These are phyloP conservation scores for Fusarium duplospermum DNA, from an alignment of 2,329 filamentous ascomycete species.

Conservation along the genomic window DNA sequence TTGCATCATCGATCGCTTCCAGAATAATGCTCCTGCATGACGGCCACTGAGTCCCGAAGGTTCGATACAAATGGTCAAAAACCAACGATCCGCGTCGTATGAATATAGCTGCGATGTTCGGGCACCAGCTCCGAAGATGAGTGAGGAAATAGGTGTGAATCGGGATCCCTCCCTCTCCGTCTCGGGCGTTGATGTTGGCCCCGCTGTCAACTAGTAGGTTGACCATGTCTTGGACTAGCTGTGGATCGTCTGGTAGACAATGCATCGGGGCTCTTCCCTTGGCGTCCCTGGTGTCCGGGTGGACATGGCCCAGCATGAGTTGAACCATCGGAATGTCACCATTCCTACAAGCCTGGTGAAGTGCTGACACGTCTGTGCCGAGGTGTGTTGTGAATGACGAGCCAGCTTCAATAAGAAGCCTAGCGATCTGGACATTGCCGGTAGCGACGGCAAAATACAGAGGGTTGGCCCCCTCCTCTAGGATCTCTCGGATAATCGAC, in stretches of 20 bases:
- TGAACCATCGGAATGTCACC: not conserved
- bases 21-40: too few species aligned
- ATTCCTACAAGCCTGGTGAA: conserved; percentile 6
- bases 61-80: too few species aligned
- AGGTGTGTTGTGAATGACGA: not conserved
- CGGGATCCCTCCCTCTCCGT: not conserved
- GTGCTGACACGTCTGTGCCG: conserved; percentile 1
- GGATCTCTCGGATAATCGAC: rapidly evolving
- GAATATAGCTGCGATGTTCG: too few species aligned
- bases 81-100: too few species aligned
- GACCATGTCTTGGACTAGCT: not conserved
- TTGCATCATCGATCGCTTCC: too few species aligned
- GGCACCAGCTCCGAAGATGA: too few species aligned
- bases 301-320: not conserved
- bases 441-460: conserved; percentile 20
- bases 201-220: not conserved
- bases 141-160: not conserved
- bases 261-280: not conserved
- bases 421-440: not conserved
- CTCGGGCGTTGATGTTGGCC: not conserved
- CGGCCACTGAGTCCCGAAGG: too few species aligned
- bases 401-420: not conserved
- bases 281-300: not conserved
- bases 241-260: not conserved
- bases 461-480: conserved; percentile 14